Base-by-base conservation (phyloP, 148 eudicot species). In the Heliamphora exappendiculata region DNA sequence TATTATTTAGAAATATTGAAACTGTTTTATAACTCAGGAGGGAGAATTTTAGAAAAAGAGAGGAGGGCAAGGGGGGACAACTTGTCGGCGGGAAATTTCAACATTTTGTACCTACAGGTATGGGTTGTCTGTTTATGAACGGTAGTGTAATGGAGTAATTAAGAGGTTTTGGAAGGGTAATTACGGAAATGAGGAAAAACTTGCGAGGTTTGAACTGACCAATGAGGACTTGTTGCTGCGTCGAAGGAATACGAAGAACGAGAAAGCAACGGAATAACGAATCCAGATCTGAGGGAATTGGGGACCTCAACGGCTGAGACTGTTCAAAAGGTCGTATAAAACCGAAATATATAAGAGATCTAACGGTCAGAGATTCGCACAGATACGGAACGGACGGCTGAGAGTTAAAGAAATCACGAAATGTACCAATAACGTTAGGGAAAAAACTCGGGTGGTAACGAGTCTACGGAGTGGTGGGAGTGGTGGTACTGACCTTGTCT, bases 221-320 rank as follows among this genome's bases (percentile, higher is more conserved):
- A 59, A 70, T 71, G 59, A 50, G 82, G 41, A 72, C 31, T 37
- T 22, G 22, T 45, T 54, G 20, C 45, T 54, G 55, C 49, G 16
- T 39, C 42, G 36, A 17, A 70, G 55, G 81, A 78, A 77, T 78
- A 76, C 79, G 22, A 44, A 64, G 78, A 45, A 20, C 3, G 54
- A 26, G 31, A 58, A 22, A 58, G 13, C 37, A 80, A 84, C 70
- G 76, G 86, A 67, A 73, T 75, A n/a, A 65, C 73, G 82, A 68
- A 75, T 22, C 7, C 60, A 75, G 79, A 74, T 84, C 76, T 76
- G 28, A 1, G 39, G 67, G 67, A 51, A 66, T 36, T 54, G 34
- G 75, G 76, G 51, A 73, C 57, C 63, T 39, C 45, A 58, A 77
- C 75, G 75, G 75, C 36, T 62, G 51, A 24, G 28, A 67, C 67